Evolutionary conservation across 768 basidiomycete genomes (phyloP), one percentile per base, ranked within the genome.

Genomic region (Lentinus brumalis): DNA sequence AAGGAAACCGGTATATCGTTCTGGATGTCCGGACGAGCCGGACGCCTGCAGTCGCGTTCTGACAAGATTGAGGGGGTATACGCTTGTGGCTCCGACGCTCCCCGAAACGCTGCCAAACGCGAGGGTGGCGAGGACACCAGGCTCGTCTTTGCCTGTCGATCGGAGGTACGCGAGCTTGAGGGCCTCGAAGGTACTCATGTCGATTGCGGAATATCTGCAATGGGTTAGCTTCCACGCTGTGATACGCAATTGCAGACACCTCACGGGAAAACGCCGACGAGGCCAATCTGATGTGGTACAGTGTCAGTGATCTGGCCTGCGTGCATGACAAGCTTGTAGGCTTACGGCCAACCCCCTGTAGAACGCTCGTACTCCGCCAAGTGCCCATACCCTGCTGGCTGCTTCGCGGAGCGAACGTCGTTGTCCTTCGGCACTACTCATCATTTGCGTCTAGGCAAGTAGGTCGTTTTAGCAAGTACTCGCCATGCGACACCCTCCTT

Each of bases 161-260:
- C 86, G 84, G 41, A 90, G 77, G 73, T 98, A 98, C 2, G 91
- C 87, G 46, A 95, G 78, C 73, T 98, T 98, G 58, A 99, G 85
- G 2, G 94, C 93, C 77, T 98, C 96, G 61, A 97, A 98, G 3
- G 96, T 96, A 67, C 89, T 91, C 92, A 94, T 96, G 74, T 99
- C 96, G 64, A 98, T 99, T 5, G 96, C 96, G 14, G 92, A 89
- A 72, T 92, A 92, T 59, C 89, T 90, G 71, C 52, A 40, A 26
- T 5, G 26, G 29, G 50, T 54, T 42, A 60, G 62, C 7, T 14
- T 49, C 21, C 21, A 49, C 26, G 29, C 14, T 26, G 46, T 5
- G 1, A 6, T 14, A 29, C 46, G 7, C 35, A 35, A 35, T 7
- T 2, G 21, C 46, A 49, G 5, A 4, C 29, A 40, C 73, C 89